Base-by-base conservation (phyloP, 768 basidiomycete species). In the Collybia sp. region DNA sequence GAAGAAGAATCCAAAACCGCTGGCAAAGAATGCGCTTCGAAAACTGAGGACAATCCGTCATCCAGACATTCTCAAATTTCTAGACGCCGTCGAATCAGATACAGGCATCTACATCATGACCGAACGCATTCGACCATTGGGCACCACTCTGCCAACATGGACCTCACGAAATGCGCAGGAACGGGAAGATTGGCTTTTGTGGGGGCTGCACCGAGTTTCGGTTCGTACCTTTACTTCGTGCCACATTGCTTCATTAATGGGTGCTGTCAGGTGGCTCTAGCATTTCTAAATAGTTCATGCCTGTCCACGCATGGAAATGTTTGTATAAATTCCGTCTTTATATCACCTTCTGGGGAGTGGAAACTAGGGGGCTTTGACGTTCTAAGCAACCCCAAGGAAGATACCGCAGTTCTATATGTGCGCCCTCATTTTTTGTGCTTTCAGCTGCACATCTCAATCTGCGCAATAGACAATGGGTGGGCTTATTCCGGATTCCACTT, bases 271-370 rank as follows among this genome's bases (percentile, higher is more conserved):
- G 87, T 91, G 45, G 94, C 94, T 2, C 67, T 97, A 34, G 73
- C 88, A 2, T 99, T 99, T 65, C 62, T 98, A 46, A 97, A 98
- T 56, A 85, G 90, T 35, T 76, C 88, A 6, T 85, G 80, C 44
- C 66, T 77, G 18, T 90, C 89, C 2, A 88, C 89, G 0, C 93
- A 96, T 55, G 93, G 92, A 16, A 88, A 83, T 53, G 59, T 94
- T 46, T 71, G 80, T 48, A 62, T 77, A n/a, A 75, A 77, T 47
- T 82, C 89, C 1, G 79, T 97, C 47, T 97, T 96, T 59, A 80
- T 96, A 43, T 92, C 95, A 1, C 84, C 86, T 0, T 89, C 92
- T 0, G 91, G 95, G 5, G 96, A 99, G 69, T 98, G 95, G 96
- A 90, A 90, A 58, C 69, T 99, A 6, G 94, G 91, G 15, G 95